These are phyloP conservation scores for Tetrapyrgos nigripes DNA, from an alignment of 1,284 basidiomycete genomes.

Conservation along the genomic window DNA sequence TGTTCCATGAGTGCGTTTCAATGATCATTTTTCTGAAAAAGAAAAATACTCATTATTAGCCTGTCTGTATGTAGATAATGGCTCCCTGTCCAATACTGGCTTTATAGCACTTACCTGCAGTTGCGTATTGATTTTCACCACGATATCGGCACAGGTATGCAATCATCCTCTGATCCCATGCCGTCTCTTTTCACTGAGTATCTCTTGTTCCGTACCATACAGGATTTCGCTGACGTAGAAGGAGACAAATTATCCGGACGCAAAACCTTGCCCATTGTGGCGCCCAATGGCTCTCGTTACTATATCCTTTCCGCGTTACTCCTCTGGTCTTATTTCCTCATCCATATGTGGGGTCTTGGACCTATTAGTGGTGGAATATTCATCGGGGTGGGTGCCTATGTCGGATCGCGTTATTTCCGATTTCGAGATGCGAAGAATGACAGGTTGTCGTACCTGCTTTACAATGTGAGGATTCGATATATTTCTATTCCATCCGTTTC, in stretches of 20 bases:
- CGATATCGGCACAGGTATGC: conserved; percentile 14
- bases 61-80: background rate
- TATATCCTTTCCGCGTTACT: conserved; percentile 29
- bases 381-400: conserved; percentile 27
- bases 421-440: conserved; percentile 24
- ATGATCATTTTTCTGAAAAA: background rate
- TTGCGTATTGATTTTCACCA: conserved; percentile 37
- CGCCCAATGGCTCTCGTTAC: conserved; percentile 33
- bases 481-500: background rate
- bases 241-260: conserved; percentile 37
- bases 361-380: conserved; percentile 21
- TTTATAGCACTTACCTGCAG: conserved; percentile 32
- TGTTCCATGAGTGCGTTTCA: background rate
- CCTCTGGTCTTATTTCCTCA: conserved; percentile 33
- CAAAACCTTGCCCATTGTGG: conserved; percentile 38
- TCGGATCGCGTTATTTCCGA: conserved; percentile 32
- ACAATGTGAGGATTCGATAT: conserved; percentile 28
- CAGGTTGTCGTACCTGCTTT: conserved; percentile 30
- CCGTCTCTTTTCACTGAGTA: conserved; percentile 14
- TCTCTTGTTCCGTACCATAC: conserved; percentile 27
- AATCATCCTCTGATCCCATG: background rate
- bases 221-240: conserved; percentile 42
- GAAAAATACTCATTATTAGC: background rate
- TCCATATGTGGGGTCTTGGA: conserved; percentile 25
- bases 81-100: conserved; percentile 23